Evolutionary conservation across 257 asterid genomes (phyloP), one percentile per base, ranked within the genome.

Genomic region (Plantago elongata): DNA sequence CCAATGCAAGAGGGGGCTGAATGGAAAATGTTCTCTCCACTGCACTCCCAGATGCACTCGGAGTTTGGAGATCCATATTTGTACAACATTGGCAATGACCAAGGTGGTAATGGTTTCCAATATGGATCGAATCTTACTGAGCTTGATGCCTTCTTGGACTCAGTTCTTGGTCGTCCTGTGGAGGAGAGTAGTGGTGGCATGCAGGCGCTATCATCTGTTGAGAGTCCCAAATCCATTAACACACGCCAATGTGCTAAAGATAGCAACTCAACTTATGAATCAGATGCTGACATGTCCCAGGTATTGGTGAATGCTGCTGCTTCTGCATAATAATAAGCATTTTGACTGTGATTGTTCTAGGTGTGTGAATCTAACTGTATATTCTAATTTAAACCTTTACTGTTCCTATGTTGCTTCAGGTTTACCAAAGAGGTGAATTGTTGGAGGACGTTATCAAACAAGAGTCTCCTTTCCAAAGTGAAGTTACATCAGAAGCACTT

Each of bases 1-100:
- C 81, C 82, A 11, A 40, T 7, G 62, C 73, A 58, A 10, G 82
- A 76, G 65, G 47, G 69, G 3, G 3, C 76, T 3, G 95, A 83
- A 50, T 78, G 83, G 80, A 85, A 85, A 65, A 67, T 89, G 29
- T 82, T 87, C 77, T 82, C 99, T 56, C 96, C 96, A 0, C 57
- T 81, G 79, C 90, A 81, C 56, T 77, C 89, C 9, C 95, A 86
- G 74, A 75, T 89, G 84, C 97, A 78, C 63, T 70, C 62, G 3
- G 95, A 85, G 78, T 75, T 83, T 61, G 99, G 90, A 63, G 73
- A 83, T 58, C 68, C 79, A 10, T 76, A 51, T 76, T 51, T 74
- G 29, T 75, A 66, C 57, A 61, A 47, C 67, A 48, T 67, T 13
- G 57, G 40, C 63, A 64, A 56, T 55, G 43, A 46, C 61, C 80